Evolutionary conservation across 257 asterid species (phyloP).

Genomic region (Fraxinus excelsior): DNA sequence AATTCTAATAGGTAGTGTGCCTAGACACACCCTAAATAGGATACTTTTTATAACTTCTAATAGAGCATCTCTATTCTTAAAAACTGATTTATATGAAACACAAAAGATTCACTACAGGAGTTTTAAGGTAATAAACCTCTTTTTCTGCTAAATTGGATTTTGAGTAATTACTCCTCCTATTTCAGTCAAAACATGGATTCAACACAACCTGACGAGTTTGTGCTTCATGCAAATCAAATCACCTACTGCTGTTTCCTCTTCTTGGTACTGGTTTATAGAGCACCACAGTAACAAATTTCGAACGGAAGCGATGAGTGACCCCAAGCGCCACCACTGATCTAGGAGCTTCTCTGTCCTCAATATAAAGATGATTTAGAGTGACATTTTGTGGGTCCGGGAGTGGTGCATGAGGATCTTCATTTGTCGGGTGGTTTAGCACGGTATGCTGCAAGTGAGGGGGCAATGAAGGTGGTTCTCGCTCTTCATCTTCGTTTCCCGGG

Average conservation of each 20-base stretch:
- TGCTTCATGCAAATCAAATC: constrained; percentile 27
- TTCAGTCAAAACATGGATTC: constrained; percentile 26
- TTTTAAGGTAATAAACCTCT: constrained; percentile 15
- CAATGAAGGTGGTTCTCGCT: constrained; percentile 71
- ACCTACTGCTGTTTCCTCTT: constrained; percentile 47
- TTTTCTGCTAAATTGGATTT: constrained; percentile 9
- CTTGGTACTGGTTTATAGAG: constrained; percentile 89
- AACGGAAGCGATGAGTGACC: constrained; percentile 83
- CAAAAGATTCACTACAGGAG: constrained; percentile 20
- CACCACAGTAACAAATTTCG: constrained; percentile 82
- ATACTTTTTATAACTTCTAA: background rate
- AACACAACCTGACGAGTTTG: constrained; percentile 8
- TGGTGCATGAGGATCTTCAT: constrained; percentile 39
- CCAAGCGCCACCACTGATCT: constrained; percentile 84
- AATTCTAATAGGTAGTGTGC: no score
- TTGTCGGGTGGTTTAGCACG: constrained; percentile 53
- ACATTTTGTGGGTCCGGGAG: constrained; percentile 77
- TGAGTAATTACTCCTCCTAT: constrained; percentile 17
- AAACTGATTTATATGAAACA: constrained; percentile 16
- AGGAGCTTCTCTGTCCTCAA: constrained; percentile 68
- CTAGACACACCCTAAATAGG: no score
- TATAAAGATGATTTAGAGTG: constrained; percentile 81
- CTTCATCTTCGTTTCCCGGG: constrained; percentile 76
- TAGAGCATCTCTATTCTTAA: constrained; percentile 18
- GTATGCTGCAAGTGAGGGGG: constrained; percentile 83